These are phyloP conservation scores for Penicillium arizonense DNA, from an alignment of 495 filamentous ascomycete genomes.

Conservation along the genomic window DNA sequence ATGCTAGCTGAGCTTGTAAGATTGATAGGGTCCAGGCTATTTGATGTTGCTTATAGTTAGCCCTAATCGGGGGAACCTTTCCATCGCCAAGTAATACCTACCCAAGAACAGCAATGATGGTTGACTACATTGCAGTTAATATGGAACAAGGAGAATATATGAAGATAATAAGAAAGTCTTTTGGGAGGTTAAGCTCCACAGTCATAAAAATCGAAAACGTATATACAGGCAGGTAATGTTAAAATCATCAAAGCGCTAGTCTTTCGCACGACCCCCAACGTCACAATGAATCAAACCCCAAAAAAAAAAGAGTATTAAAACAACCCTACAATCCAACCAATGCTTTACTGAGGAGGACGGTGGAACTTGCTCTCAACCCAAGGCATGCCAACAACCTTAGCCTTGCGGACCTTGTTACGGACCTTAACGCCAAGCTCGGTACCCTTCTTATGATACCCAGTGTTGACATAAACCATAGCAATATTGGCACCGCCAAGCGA, in stretches of 20 bases:
- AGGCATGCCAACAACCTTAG: slow-evolving; percentile 86
- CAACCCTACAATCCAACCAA: neutral
- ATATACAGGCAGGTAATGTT: slow-evolving; percentile 1
- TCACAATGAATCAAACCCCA: neutral
- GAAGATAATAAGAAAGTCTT: neutral
- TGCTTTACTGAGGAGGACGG: slow-evolving; percentile 28
- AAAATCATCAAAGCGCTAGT: slow-evolving; percentile 5
- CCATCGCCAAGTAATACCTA: too few species aligned
- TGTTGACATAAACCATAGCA: slow-evolving; percentile 91
- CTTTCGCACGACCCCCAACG: neutral
- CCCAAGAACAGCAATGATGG: too few species aligned
- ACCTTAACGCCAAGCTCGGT: slow-evolving; percentile 81
- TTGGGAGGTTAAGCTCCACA: slow-evolving; percentile 1
- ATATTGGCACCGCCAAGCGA: slow-evolving; percentile 82
- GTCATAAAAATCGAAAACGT: neutral
- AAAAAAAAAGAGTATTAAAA: neutral
- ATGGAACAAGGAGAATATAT: neutral
- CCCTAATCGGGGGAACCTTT: too few species aligned
- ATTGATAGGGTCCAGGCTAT: too few species aligned
- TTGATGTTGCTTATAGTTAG: too few species aligned
- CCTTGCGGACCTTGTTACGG: slow-evolving; percentile 76
- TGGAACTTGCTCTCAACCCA: slow-evolving; percentile 85
- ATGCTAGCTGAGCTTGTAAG: too few species aligned
- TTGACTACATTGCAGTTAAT: too few species aligned
- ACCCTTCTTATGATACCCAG: slow-evolving; percentile 80